A percentile compares a stretch with the other conserved stretches of the same genome.
phyloP scores from a whole-genome alignment of 2,329 filamentous ascomycete genomes.

The Ascochyta lentis region DNA sequence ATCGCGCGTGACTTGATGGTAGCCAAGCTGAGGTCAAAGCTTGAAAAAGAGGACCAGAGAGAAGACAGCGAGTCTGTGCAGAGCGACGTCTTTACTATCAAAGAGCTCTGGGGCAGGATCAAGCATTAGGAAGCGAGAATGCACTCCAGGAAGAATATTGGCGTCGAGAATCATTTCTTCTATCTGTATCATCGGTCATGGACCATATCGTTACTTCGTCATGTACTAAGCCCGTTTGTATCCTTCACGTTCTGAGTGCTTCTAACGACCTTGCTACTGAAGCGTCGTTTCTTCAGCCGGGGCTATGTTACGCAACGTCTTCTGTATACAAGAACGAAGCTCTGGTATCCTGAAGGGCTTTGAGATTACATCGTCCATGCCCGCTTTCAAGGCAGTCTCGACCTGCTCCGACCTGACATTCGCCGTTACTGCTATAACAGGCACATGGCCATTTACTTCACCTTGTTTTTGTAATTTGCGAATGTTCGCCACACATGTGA shows the following conservation, averaged over 20 bases:
- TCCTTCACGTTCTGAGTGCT: not conserved
- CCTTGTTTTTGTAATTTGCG: constrained; percentile 33
- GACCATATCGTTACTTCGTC: not conserved
- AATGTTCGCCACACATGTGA: constrained; percentile 36
- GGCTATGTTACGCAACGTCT: constrained; percentile 15
- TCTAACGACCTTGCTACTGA: not conserved
- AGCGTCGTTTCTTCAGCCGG: not conserved
- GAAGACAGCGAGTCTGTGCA: constrained; percentile 19
- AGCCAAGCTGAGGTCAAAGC: constrained; percentile 10
- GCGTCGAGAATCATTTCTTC: not conserved
- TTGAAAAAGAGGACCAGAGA: constrained; percentile 16
- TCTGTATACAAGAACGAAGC: constrained; percentile 30
- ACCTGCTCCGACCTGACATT: constrained; percentile 45
- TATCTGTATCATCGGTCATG: not conserved
- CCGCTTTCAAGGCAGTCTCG: constrained; percentile 34
- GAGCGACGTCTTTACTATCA: constrained; percentile 16
- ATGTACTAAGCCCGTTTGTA: not conserved
- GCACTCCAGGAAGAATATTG: not conserved
- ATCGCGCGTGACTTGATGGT: constrained; percentile 19
- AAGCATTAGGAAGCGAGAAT: constrained; percentile 6
- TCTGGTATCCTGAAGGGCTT: constrained; percentile 69
- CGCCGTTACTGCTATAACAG: constrained; percentile 45
- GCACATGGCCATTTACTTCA: constrained; percentile 30
- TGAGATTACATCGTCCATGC: constrained; percentile 65
- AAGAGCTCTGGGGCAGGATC: constrained; percentile 17